Evolutionary conservation across 768 basidiomycete species (phyloP).

Genomic region (Agaricus blazei): DNA sequence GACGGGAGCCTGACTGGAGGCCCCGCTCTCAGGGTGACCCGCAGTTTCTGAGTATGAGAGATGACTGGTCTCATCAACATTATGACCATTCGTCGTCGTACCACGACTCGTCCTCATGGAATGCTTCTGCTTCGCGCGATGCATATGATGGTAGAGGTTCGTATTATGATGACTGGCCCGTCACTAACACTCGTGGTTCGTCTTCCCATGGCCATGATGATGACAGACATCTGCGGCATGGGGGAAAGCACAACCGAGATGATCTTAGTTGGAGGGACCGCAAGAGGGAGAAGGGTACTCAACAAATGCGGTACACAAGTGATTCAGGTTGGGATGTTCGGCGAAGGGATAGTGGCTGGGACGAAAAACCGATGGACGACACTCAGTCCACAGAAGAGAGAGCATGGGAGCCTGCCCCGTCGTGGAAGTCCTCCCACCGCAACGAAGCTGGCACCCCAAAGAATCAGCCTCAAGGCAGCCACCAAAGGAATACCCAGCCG

Average conservation of each 20-base stretch:
- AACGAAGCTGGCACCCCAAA: background rate
- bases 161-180: slow-evolving; percentile 26
- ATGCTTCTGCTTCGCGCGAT: slow-evolving; percentile 22
- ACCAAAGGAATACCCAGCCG: slow-evolving; percentile 15
- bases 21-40: slow-evolving; percentile 29
- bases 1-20: slow-evolving; percentile 44
- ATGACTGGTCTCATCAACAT: slow-evolving; percentile 48
- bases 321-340: slow-evolving; percentile 53
- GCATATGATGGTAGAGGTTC: slow-evolving; percentile 35
- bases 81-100: slow-evolving; percentile 39
- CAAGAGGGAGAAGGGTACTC: slow-evolving; percentile 33
- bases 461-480: slow-evolving; percentile 19
- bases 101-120: slow-evolving; percentile 41
- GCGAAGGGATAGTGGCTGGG: slow-evolving; percentile 41
- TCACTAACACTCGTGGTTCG: slow-evolving; percentile 20
- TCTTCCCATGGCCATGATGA: slow-evolving; percentile 17
- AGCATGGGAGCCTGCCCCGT: slow-evolving; percentile 68
- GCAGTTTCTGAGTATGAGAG: slow-evolving; percentile 36
- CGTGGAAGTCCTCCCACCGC: slow-evolving; percentile 48
- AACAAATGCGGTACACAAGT: slow-evolving; percentile 31
- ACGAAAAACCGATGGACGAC: slow-evolving; percentile 18
- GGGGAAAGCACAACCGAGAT: slow-evolving; percentile 26
- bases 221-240: slow-evolving; percentile 33
- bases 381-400: slow-evolving; percentile 40
- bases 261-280: slow-evolving; percentile 32